Conservation (phyloP, 192 early-diverging fungal genomes). For the Oehlia diaphana region DNA sequence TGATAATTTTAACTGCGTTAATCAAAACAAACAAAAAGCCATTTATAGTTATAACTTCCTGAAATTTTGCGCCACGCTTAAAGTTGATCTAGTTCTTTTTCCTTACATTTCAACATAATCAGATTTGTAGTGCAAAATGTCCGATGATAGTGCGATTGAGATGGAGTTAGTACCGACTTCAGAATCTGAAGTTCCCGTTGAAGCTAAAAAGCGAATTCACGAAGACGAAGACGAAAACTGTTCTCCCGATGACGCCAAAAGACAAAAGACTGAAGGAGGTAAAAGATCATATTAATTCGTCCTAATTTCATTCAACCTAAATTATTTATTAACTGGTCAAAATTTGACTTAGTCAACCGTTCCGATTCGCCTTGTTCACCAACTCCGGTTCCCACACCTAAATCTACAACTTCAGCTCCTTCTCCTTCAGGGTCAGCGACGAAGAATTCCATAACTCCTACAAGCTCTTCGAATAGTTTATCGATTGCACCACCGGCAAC, state of each 20-base stretch:
- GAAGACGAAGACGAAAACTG: background rate
- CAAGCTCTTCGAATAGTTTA: background rate
- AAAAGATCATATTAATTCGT: background rate
- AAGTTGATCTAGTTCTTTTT: too few species aligned
- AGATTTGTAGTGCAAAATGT: background rate
- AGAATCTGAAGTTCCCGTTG: background rate
- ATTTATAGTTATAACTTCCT: background rate
- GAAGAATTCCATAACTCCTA: background rate
- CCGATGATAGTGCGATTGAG: background rate
- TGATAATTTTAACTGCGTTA: background rate
- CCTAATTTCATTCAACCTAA: background rate
- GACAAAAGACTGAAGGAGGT: background rate
- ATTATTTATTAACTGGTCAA: background rate
- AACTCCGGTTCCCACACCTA: background rate
- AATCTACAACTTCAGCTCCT: constrained; percentile 6
- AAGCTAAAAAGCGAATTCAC: constrained; percentile 16
- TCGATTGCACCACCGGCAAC: background rate
- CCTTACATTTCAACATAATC: background rate
- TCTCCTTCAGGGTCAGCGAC: constrained; percentile 1
- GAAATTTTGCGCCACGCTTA: background rate
- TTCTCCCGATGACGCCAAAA: constrained; percentile 10
- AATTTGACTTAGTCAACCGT: background rate
- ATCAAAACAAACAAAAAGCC: background rate
- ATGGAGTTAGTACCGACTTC: background rate
- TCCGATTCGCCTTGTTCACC: background rate